phyloP scores from a whole-genome alignment of 2,329 filamentous ascomycete species.

The Scytalidium sp. region DNA sequence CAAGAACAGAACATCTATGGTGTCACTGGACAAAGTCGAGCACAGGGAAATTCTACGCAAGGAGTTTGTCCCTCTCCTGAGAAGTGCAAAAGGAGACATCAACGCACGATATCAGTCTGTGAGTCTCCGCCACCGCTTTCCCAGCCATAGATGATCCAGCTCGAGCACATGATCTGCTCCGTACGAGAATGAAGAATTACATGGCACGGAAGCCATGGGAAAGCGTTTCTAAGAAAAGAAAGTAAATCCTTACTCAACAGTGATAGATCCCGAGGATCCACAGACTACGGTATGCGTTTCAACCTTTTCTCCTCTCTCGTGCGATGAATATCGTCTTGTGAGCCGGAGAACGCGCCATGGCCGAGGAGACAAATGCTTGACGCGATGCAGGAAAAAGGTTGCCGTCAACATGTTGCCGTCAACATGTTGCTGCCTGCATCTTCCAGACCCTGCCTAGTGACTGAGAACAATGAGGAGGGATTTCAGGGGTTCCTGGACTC shows the following conservation, averaged over 20 bases:
- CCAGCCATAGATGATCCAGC: too few relatives aligned
- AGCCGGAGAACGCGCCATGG: neutral
- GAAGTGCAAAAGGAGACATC: too few relatives aligned
- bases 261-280: conserved; percentile 22
- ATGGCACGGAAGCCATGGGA: too few relatives aligned
- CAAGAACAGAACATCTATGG: neutral
- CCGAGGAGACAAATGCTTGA: neutral
- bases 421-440: neutral
- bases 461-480: too few relatives aligned
- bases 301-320: conserved; percentile 4
- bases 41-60: too few relatives aligned
- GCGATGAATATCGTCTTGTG: neutral
- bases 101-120: too few relatives aligned
- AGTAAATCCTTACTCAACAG: conserved; percentile 22
- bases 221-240: neutral
- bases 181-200: too few relatives aligned
- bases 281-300: conserved; percentile 17
- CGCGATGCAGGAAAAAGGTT: neutral
- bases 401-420: neutral
- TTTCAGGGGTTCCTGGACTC: too few relatives aligned
- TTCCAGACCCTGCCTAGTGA: too few relatives aligned
- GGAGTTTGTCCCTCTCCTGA: too few relatives aligned
- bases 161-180: too few relatives aligned
- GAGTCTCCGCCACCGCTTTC: too few relatives aligned
- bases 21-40: neutral